Percentiles rank a stretch among this genome's conserved stretches.
These are phyloP conservation scores for Sapria himalayana DNA, from an alignment of 345 rosid species.

Conservation along the genomic window DNA sequence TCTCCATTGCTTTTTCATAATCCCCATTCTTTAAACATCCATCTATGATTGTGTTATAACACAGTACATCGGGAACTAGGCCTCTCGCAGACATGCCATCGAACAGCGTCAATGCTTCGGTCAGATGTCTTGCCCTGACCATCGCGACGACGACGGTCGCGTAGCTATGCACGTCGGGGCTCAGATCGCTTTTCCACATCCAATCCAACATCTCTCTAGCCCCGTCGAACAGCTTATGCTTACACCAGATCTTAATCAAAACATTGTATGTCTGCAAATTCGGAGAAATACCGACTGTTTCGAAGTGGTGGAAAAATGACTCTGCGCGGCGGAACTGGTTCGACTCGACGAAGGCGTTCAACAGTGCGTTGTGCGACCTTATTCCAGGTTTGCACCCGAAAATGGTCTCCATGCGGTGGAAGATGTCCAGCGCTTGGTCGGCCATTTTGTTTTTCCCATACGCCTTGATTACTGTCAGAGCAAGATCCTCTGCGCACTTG, in stretches of 20 bases:
- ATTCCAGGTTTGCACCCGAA: conserved; percentile 63
- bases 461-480: conserved; percentile 37
- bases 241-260: conserved; percentile 54
- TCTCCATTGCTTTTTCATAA: conserved; percentile 23
- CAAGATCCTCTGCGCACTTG: conserved; percentile 59
- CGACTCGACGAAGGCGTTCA: conserved; percentile 40
- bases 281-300: conserved; percentile 28
- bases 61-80: conserved; percentile 36
- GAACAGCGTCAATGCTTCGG: conserved; percentile 40
- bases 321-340: conserved; percentile 36
- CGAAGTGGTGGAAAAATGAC: conserved; percentile 26
- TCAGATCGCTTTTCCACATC: conserved; percentile 33
- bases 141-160: conserved; percentile 33
- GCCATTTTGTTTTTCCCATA: conserved; percentile 47
- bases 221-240: conserved; percentile 33
- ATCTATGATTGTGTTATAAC: conserved; percentile 58
- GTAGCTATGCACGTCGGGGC: conserved; percentile 44
- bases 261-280: conserved; percentile 58
- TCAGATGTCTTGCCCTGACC: conserved; percentile 30
- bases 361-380: conserved; percentile 41
- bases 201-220: conserved; percentile 33
- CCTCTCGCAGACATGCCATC: conserved; percentile 59
- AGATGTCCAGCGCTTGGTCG: conserved; percentile 34
- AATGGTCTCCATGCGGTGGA: conserved; percentile 37
- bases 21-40: conserved; percentile 39